Conservation (phyloP, 768 basidiomycete species). For the Lyophyllum atratum region DNA sequence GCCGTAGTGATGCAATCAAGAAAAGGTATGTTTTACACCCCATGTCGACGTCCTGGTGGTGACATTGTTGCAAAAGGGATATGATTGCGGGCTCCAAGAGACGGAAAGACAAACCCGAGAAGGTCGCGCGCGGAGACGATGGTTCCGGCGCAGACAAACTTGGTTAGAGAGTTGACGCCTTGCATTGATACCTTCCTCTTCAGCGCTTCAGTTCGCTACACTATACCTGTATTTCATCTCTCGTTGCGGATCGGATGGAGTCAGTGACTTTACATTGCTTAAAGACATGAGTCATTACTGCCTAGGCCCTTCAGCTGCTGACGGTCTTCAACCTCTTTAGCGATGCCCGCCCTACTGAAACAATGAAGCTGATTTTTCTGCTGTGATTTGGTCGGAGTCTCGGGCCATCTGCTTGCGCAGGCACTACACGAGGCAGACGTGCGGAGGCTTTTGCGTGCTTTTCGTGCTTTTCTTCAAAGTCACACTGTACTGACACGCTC, state of each 20-base stretch:
- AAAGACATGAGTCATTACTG: background rate
- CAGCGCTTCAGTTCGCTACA: background rate
- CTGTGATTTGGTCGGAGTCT: background rate
- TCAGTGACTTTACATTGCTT: background rate
- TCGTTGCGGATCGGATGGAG: background rate
- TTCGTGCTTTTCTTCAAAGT: background rate
- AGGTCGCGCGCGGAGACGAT: background rate
- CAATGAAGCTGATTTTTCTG: background rate
- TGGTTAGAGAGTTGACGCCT: background rate
- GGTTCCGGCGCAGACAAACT: background rate
- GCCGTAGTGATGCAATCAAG: conserved; percentile 70
- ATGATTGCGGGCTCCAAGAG: conserved; percentile 79
- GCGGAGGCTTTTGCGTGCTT: background rate
- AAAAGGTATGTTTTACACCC: conserved; percentile 51
- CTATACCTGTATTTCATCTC: background rate
- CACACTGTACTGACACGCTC: background rate
- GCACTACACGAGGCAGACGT: background rate
- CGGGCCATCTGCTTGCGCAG: background rate
- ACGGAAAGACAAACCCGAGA: conserved; percentile 46
- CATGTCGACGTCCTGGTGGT: conserved; percentile 3
- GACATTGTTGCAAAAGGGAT: conserved; percentile 48
- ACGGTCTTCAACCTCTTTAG: background rate
- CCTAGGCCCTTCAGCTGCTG: background rate
- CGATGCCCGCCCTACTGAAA: background rate
- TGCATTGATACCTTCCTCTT: background rate